A percentile compares a stretch with the other conserved stretches of the same genome.
phyloP scores from a whole-genome alignment of 331 rosid species.

The Rhamnella rubrinervis region DNA sequence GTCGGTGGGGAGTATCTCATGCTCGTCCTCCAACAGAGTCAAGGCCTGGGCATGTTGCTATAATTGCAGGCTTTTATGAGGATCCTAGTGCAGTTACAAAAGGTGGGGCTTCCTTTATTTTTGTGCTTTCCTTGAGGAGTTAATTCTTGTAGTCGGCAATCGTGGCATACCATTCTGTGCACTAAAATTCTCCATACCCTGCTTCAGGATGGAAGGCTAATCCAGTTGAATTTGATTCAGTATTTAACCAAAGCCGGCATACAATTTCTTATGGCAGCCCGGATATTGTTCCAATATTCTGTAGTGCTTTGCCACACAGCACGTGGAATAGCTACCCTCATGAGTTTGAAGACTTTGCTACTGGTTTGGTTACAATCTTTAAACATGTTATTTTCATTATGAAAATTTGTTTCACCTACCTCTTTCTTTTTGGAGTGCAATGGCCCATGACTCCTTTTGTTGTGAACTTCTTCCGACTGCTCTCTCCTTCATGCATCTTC shows the following conservation, averaged over 20 bases:
- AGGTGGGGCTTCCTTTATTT: conserved; percentile 40
- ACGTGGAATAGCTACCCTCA: conserved; percentile 86
- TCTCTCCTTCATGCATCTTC: background rate
- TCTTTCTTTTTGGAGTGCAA: background rate
- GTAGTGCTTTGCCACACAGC: conserved; percentile 74
- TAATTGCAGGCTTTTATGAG: conserved; percentile 91
- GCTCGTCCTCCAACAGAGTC: conserved; percentile 97
- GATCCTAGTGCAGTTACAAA: conserved; percentile 94
- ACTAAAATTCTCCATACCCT: conserved; percentile 22
- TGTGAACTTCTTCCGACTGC: background rate
- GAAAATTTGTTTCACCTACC: background rate
- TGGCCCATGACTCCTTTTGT: background rate
- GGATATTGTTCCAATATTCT: conserved; percentile 85
- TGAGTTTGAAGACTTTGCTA: conserved; percentile 83
- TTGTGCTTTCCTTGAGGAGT: background rate
- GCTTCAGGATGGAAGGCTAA: conserved; percentile 92
- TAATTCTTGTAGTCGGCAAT: background rate
- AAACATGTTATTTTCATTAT: background rate
- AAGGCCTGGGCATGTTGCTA: conserved; percentile 82
- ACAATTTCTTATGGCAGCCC: conserved; percentile 86
- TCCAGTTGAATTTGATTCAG: conserved; percentile 91
- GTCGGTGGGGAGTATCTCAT: conserved; percentile 95
- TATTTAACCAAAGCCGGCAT: conserved; percentile 75
- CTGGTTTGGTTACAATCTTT: conserved; percentile 47
- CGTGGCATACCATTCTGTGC: conserved; percentile 9